Conservation (phyloP, 495 filamentous ascomycete genomes). For the Oidiodendron maius region DNA sequence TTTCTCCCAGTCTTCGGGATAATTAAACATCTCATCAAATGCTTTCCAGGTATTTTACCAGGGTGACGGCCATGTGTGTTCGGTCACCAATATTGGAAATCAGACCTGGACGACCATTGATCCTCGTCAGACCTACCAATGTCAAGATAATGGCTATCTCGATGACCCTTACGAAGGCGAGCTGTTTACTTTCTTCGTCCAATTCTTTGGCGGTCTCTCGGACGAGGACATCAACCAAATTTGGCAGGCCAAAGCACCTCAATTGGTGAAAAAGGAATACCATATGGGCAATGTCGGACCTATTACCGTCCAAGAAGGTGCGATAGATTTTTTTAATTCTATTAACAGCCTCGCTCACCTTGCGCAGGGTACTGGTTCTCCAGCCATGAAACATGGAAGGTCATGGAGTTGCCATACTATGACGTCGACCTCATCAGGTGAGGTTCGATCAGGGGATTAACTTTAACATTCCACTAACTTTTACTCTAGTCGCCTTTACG, state of each 20-base stretch:
- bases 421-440: slow-evolving; percentile 28
- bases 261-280: slow-evolving; percentile 27
- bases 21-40: background rate
- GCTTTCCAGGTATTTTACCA: slow-evolving; percentile 26
- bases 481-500: slow-evolving; percentile 20
- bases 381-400: slow-evolving; percentile 31
- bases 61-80: slow-evolving; percentile 25
- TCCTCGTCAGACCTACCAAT: slow-evolving; percentile 23
- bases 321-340: background rate
- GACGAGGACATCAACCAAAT: slow-evolving; percentile 22
- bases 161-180: slow-evolving; percentile 33
- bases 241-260: slow-evolving; percentile 27
- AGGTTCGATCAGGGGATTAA: background rate
- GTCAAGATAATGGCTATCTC: slow-evolving; percentile 22
- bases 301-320: slow-evolving; percentile 32
- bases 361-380: slow-evolving; percentile 29
- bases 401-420: slow-evolving; percentile 32
- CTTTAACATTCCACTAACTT: background rate
- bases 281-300: slow-evolving; percentile 26
- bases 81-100: slow-evolving; percentile 24
- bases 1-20: background rate
- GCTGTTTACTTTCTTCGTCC: slow-evolving; percentile 32
- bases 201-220: slow-evolving; percentile 27
- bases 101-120: slow-evolving; percentile 23
- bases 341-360: background rate